Percentiles rank a stretch among this genome's conserved stretches.
phyloP scores from a whole-genome alignment of 2,329 filamentous ascomycete genomes.

The Aaosphaeria arxii region DNA sequence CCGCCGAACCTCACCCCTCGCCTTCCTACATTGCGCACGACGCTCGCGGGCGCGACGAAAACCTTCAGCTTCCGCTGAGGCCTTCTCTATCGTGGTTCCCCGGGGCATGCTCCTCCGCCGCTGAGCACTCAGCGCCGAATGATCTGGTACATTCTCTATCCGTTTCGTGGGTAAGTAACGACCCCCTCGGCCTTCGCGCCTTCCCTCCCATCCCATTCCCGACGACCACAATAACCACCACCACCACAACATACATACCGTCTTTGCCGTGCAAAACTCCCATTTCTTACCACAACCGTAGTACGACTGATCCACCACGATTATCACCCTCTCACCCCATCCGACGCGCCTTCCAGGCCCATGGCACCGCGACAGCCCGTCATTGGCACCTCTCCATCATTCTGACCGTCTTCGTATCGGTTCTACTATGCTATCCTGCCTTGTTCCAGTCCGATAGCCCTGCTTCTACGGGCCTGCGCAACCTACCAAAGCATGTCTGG shows the following conservation, averaged over 20 bases:
- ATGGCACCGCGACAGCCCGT: constrained; percentile 67
- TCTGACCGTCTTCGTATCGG: constrained; percentile 68
- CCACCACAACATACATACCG: background rate
- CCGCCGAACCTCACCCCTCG: constrained; percentile 15
- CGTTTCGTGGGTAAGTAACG: constrained; percentile 66
- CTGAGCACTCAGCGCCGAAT: constrained; percentile 39
- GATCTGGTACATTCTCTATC: constrained; percentile 78
- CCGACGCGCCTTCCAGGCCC: constrained; percentile 62
- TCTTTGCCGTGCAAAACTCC: background rate
- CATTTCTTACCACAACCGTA: constrained; percentile 28
- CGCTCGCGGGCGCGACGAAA: constrained; percentile 22
- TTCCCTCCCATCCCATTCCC: background rate
- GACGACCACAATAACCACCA: background rate
- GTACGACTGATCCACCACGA: constrained; percentile 71
- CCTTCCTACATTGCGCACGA: constrained; percentile 15
- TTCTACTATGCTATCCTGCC: constrained; percentile 70
- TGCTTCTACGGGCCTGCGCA: constrained; percentile 67
- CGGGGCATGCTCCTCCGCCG: constrained; percentile 19
- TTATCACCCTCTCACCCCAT: constrained; percentile 64
- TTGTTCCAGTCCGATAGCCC: constrained; percentile 73
- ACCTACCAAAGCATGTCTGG: constrained; percentile 77
- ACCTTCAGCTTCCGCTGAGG: constrained; percentile 10
- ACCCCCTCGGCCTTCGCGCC: background rate
- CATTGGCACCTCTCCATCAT: constrained; percentile 74
- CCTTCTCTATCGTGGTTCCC: background rate